These are phyloP conservation scores for Pezicula radicicola DNA, from an alignment of 2,329 filamentous ascomycete genomes.

Conservation along the genomic window DNA sequence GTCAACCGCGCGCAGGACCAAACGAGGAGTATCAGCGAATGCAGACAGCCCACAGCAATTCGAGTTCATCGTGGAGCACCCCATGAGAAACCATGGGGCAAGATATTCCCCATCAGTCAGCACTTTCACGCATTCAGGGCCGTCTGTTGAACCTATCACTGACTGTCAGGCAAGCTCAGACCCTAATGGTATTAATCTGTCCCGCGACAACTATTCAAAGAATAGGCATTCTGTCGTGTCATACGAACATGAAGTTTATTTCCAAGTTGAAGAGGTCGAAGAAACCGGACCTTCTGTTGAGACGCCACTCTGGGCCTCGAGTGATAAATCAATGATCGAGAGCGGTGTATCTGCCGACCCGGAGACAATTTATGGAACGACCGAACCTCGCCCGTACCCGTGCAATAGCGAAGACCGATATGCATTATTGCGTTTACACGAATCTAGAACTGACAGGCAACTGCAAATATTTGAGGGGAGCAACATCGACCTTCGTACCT, in stretches of 20 bases:
- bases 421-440: neutral
- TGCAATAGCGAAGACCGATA: neutral
- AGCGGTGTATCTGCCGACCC: too few species aligned
- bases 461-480: too few species aligned
- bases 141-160: too few species aligned
- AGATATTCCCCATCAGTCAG: neutral
- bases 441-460: neutral
- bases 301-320: neutral
- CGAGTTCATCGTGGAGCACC: neutral
- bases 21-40: too few species aligned
- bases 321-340: too few species aligned
- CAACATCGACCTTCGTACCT: too few species aligned
- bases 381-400: neutral
- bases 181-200: too few species aligned
- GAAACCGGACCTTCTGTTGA: neutral
- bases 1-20: neutral
- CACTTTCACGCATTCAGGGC: slow-evolving; percentile 1
- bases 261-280: neutral
- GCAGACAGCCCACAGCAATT: neutral
- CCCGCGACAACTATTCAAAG: neutral
- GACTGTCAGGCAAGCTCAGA: too few species aligned
- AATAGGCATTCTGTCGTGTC: neutral
- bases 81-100: neutral
- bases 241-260: neutral
- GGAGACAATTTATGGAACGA: too few species aligned